Base-by-base conservation (phyloP, 495 filamentous ascomycete genomes). In the Penicillium roqueforti region DNA sequence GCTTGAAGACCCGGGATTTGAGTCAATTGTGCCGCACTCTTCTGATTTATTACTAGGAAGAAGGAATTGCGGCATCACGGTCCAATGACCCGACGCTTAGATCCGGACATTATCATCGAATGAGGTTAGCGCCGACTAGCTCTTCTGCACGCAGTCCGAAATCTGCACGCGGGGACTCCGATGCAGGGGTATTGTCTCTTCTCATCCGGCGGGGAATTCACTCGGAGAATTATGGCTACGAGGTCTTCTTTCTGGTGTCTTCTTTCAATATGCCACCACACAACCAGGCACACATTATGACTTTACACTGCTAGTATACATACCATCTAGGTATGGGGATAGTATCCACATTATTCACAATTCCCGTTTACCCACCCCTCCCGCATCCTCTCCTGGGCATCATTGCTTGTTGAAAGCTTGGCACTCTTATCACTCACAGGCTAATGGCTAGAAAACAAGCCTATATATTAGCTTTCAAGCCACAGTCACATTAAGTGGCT, bases 391-490 rank as follows among this genome's bases (percentile, higher is more conserved):
- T 18, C 23, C 43, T 46, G 43, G 43, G 43, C 43, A 32, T 20
- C 13, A 6, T 46, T 46, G 43, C 43, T 46, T 46, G 43, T 46
- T n/a, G 16, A 46, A 46, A 46, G 43, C 43, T 46, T 46, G 43
- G 43, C 18, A 46, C 43, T 46, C 43, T 46, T 46, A 46, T 46
- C 43, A 46, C 43, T 7, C 7, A 18, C 18, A 20, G 26, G 26
- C 43, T 46, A 31, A 18, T 14, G 42, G 16, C 16, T 29, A 23
- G 26, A n/a, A 1, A 4, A 10, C 7, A 28, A 32, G 16, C 3
- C 11, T 14, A 22, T 14, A 22, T 29, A 31, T 20, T 46, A 20
- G 11, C 26, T 20, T 46, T 4, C 18, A 46, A 31, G 43, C 43
- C 43, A 46, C 43, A 46, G 43, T 46, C 28, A 32, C 43, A 46